phyloP scores from a whole-genome alignment of 1,284 basidiomycete genomes.

The Earliella scabrosa region DNA sequence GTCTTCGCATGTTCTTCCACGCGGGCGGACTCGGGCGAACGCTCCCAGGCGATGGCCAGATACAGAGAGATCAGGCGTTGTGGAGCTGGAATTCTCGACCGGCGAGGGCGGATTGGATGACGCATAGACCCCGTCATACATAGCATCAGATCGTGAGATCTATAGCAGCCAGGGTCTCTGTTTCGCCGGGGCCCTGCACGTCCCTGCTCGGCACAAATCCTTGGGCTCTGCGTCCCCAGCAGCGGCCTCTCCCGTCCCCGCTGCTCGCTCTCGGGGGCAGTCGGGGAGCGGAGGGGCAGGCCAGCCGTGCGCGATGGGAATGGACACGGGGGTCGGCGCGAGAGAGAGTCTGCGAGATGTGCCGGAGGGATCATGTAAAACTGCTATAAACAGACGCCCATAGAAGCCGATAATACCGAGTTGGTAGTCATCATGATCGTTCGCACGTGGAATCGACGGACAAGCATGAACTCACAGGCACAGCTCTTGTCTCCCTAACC shows the following conservation, averaged over 20 bases:
- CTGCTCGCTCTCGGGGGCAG: background rate
- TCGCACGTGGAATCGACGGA: conserved; percentile 18
- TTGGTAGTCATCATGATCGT: conserved; percentile 23
- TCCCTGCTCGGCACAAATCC: background rate
- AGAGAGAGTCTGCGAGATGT: background rate
- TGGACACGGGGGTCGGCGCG: conserved; percentile 10
- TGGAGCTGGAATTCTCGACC: conserved; percentile 13
- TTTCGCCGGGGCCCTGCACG: background rate
- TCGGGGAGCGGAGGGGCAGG: background rate
- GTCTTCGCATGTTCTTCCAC: too few relatives aligned
- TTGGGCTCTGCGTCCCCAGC: background rate
- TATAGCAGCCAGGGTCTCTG: conserved; percentile 7
- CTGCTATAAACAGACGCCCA: conserved; percentile 34
- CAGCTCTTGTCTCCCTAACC: conserved; percentile 27
- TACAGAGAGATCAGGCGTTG: conserved; percentile 13
- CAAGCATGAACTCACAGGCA: conserved; percentile 36
- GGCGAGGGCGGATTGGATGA: conserved; percentile 12
- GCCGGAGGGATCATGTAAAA: conserved; percentile 10
- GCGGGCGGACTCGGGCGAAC: too few relatives aligned
- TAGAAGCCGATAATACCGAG: conserved; percentile 31
- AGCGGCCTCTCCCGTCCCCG: background rate
- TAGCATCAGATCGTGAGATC: conserved; percentile 19
- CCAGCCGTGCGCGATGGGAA: conserved; percentile 14
- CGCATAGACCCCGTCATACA: conserved; percentile 17
- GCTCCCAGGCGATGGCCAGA: too few relatives aligned